Conservation (phyloP, 2,329 filamentous ascomycete genomes). For the Chaetomium sp. region DNA sequence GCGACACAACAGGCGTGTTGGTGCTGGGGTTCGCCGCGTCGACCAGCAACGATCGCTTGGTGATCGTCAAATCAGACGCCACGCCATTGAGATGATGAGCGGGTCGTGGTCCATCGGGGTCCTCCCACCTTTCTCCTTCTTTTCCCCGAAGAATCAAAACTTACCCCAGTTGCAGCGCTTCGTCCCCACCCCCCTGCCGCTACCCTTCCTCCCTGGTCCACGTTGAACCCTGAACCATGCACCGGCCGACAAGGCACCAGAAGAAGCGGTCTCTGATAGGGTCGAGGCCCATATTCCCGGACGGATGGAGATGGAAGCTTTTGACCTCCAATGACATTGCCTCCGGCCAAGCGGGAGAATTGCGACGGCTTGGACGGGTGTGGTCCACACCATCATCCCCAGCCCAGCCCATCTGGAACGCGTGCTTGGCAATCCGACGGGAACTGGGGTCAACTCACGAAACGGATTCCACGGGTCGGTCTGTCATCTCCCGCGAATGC, state of each 20-base stretch:
- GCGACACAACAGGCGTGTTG: conserved; percentile 4
- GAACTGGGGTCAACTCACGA: conserved; percentile 9
- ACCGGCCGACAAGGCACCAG: neutral
- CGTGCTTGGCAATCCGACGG: neutral
- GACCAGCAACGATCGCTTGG: conserved; percentile 10
- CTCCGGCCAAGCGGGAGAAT: conserved; percentile 7
- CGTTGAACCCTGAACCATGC: too few relatives aligned
- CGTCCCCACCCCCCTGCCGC: too few relatives aligned
- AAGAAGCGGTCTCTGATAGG: conserved; percentile 13
- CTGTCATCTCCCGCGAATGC: too few relatives aligned
- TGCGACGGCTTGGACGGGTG: neutral
- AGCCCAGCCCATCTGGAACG: neutral
- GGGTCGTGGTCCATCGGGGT: conserved; percentile 5
- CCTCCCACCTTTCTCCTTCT: conserved; percentile 1
- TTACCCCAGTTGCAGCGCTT: too few relatives aligned
- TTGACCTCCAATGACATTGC: neutral
- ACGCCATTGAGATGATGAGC: neutral
- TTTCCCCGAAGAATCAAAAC: too few relatives aligned
- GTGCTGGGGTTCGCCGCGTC: conserved; percentile 7
- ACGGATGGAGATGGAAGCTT: conserved; percentile 9
- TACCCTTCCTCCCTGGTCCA: too few relatives aligned
- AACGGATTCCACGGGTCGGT: neutral
- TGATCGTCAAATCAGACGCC: conserved; percentile 13
- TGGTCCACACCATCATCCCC: neutral
- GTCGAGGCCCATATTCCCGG: conserved; percentile 9